Evolutionary conservation across 495 filamentous ascomycete species (phyloP), one percentile per base, ranked within the genome.

Genomic region (Pyrenopolyporus hunteri): DNA sequence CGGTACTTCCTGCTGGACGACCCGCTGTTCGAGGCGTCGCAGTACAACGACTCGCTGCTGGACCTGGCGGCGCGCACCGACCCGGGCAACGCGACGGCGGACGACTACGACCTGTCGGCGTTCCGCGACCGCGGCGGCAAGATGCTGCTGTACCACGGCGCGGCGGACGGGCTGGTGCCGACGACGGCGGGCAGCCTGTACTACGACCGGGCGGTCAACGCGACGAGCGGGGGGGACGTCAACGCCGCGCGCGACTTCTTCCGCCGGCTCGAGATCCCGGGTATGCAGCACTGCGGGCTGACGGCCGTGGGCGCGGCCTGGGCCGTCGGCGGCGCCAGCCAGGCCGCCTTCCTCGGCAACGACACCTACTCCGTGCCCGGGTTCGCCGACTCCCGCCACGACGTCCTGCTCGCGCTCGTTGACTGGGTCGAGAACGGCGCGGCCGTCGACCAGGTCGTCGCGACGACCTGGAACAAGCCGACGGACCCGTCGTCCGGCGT

Each of bases 111-210:
- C 56, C 67, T 86, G 39, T 64, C 75, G 0, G 56, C 67, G 0
- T 85, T 85, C 69, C 67, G 75, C 10, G 52, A 67, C 6, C 71
- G 71, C 20, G 82, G 82, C 4, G 81, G 80, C 22, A 86, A 85
- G 68, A 70, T 85, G 19, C 46, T 85, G 48, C 67, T 79, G 36
- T 85, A 85, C 65, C 83, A 85, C 55, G 83, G 83, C 0, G 50
- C 72, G 5, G 62, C 75, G 1, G 84, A 87, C 62, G 76, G 70
- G 0, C 64, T 78, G 4, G 80, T 85, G 49, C 72, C 80, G 0
- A 65, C 74, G 2, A 69, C 70, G 1, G 74, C 74, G 13, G 76
- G 73, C 6, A 60, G 71, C 6, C 66, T 76, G 39, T 83, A 75
- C 54, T 80, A 82, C 66, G 68, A 80, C 6, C 64, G 70, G n/a